phyloP scores from a whole-genome alignment of 2,329 filamentous ascomycete genomes.

The Exophiala xenobiotica region DNA sequence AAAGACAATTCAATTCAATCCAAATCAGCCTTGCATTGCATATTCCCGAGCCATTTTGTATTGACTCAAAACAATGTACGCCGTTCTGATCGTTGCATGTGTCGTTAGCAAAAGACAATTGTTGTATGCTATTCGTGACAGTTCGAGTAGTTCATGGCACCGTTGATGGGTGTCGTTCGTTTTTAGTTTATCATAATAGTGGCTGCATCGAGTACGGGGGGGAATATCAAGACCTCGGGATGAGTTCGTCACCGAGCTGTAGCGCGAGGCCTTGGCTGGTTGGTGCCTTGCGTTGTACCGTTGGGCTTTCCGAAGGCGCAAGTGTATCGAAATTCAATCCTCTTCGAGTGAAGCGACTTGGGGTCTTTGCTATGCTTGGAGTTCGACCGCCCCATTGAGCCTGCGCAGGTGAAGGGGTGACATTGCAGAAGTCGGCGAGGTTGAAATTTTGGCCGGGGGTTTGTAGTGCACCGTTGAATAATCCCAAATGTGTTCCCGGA shows the following conservation, averaged over 20 bases:
- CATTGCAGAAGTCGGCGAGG: constrained; percentile 95
- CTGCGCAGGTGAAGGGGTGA: constrained; percentile 92
- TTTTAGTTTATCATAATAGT: constrained; percentile 16
- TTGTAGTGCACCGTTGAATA: constrained; percentile 77
- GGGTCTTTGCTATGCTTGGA: constrained; percentile 64
- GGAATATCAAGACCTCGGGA: constrained; percentile 22
- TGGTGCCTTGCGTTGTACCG: constrained; percentile 23
- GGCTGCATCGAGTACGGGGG: background rate
- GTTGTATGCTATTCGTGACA: constrained; percentile 26
- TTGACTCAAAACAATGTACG: constrained; percentile 6
- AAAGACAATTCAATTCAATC: constrained; percentile 1
- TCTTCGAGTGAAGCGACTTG: constrained; percentile 69
- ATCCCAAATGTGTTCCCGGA: constrained; percentile 59
- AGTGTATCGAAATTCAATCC: constrained; percentile 80
- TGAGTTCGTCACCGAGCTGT: constrained; percentile 64
- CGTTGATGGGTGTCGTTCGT: constrained; percentile 11
- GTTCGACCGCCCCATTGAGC: constrained; percentile 68
- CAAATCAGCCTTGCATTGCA: constrained; percentile 2
- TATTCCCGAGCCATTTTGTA: constrained; percentile 1
- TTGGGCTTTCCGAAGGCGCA: constrained; percentile 47
- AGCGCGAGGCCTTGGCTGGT: constrained; percentile 53
- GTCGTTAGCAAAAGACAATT: constrained; percentile 16
- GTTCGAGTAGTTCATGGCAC: constrained; percentile 23
- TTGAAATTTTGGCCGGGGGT: constrained; percentile 87
- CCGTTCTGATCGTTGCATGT: constrained; percentile 12